Evolutionary conservation across 495 filamentous ascomycete species (phyloP).

Genomic region (Aspergillus olivimuriae): DNA sequence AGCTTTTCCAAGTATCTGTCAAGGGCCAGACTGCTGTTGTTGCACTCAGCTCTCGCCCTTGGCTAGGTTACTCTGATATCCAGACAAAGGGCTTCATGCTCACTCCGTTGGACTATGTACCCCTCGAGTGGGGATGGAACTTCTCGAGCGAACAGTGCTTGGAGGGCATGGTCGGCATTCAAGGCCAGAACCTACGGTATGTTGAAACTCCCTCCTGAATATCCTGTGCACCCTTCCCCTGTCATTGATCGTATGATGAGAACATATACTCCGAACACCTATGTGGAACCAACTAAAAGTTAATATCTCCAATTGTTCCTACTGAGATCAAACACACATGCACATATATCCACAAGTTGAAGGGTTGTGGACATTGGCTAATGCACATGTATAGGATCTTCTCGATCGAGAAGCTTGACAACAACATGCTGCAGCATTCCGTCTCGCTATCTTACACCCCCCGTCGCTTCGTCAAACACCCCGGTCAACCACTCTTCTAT

Average conservation of each 20-base stretch:
- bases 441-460: conserved; percentile 89
- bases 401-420: conserved; percentile 76
- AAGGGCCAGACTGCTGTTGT: conserved; percentile 82
- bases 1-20: conserved; percentile 79
- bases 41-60: conserved; percentile 82
- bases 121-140: conserved; percentile 91
- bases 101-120: conserved; percentile 80
- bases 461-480: conserved; percentile 78
- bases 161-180: conserved; percentile 94
- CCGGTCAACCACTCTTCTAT: conserved; percentile 83
- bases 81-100: conserved; percentile 81
- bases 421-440: conserved; percentile 81
- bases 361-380: conserved; percentile 15
- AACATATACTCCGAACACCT: conserved; percentile 37
- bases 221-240: conserved; percentile 8
- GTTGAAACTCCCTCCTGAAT: conserved; percentile 31
- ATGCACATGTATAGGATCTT: conserved; percentile 63
- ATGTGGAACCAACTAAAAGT: conserved; percentile 49
- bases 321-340: conserved; percentile 41
- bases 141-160: conserved; percentile 90
- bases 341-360: not conserved
- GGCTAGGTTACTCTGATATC: conserved; percentile 85
- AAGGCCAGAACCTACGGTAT: conserved; percentile 82
- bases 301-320: conserved; percentile 68
- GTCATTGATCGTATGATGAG: conserved; percentile 60